Percentiles rank a stretch among this genome's conserved stretches.
phyloP scores from a whole-genome alignment of 225 moss, liverwort and hornwort genomes.

The Neckera pumila region DNA sequence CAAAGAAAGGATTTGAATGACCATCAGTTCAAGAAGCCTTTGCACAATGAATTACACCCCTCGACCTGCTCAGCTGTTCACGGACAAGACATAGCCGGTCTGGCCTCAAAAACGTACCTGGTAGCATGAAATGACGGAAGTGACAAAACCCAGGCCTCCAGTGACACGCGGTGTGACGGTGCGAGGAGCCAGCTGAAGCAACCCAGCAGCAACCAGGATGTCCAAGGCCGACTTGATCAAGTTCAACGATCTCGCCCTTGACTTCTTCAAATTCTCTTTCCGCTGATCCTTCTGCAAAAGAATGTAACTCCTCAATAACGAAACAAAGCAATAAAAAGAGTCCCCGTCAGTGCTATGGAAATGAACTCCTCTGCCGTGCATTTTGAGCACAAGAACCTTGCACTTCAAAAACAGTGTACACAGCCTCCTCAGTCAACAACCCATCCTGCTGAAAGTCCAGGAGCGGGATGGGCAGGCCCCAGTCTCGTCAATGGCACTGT shows the following conservation, averaged over 20 bases:
- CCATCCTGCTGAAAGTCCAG: background rate
- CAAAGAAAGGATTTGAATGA: background rate
- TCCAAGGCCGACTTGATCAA: background rate
- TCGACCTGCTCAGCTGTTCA: background rate
- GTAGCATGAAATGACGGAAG: background rate
- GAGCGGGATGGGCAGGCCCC: background rate
- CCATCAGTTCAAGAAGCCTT: background rate
- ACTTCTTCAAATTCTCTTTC: background rate
- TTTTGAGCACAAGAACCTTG: background rate
- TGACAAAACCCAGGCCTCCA: background rate
- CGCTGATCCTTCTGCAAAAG: slow-evolving; percentile 48
- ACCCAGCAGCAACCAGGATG: background rate
- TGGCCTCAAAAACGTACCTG: background rate
- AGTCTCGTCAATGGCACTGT: background rate
- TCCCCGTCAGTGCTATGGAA: background rate
- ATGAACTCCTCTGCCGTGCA: background rate
- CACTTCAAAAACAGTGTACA: background rate
- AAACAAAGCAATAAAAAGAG: background rate
- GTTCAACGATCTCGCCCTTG: background rate
- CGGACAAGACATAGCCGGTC: background rate
- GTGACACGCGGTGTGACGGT: background rate
- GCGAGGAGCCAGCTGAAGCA: background rate
- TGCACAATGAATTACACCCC: background rate
- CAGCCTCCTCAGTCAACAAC: background rate
- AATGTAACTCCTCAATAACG: background rate